Evolutionary conservation across 2,329 filamentous ascomycete species (phyloP).

Genomic region (Didymella pomorum): DNA sequence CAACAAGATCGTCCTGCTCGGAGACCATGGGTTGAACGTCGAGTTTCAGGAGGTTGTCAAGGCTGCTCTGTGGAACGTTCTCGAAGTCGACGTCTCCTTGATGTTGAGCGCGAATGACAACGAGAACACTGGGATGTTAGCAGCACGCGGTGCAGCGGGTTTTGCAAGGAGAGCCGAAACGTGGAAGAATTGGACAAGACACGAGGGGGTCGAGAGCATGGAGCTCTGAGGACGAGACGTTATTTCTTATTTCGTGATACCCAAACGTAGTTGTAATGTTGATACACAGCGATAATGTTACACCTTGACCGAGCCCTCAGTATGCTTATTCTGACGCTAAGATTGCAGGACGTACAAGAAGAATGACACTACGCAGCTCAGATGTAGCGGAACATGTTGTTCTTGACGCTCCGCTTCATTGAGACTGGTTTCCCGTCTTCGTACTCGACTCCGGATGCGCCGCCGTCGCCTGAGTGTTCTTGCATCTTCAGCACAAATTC

Average conservation of each 20-base stretch:
- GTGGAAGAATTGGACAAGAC: constrained; percentile 5
- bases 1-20: constrained; percentile 34
- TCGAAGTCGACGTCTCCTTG: constrained; percentile 30
- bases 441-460: constrained; percentile 74
- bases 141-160: constrained; percentile 38
- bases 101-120: constrained; percentile 24
- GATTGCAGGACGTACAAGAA: constrained; percentile 7
- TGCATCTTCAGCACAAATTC: constrained; percentile 73
- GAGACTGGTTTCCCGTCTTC: constrained; percentile 76
- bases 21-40: constrained; percentile 29
- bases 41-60: constrained; percentile 37
- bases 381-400: constrained; percentile 81
- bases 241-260: constrained; percentile 17
- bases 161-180: constrained; percentile 25
- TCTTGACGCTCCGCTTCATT: constrained; percentile 76
- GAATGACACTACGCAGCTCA: constrained; percentile 12
- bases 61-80: constrained; percentile 30
- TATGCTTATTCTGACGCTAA: background rate
- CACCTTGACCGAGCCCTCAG: constrained; percentile 6
- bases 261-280: constrained; percentile 20
- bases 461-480: constrained; percentile 72
- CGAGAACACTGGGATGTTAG: constrained; percentile 22
- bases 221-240: constrained; percentile 12
- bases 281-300: constrained; percentile 17
- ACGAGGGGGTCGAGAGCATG: constrained; percentile 13